A percentile compares a stretch with the other conserved stretches of the same genome.
phyloP scores from a whole-genome alignment of 2,329 filamentous ascomycete genomes.

The Orbilia ellipsospora region DNA sequence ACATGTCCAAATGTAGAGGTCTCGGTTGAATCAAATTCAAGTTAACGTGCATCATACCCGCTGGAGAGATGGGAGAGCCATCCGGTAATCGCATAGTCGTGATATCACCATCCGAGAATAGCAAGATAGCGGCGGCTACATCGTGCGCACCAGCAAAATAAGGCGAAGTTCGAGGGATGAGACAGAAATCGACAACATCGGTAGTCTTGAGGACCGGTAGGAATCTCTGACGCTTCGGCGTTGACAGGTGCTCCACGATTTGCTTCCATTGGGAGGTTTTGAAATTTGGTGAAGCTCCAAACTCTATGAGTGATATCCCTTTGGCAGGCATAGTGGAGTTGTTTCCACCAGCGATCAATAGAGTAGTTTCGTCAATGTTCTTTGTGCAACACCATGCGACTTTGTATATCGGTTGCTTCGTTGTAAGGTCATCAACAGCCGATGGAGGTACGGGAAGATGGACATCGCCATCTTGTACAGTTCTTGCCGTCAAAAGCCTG shows the following conservation, averaged over 20 bases:
- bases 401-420: constrained; percentile 79
- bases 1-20: constrained; percentile 77
- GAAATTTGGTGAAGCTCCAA: constrained; percentile 89
- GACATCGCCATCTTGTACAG: constrained; percentile 77
- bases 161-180: constrained; percentile 83
- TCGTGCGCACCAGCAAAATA: constrained; percentile 90
- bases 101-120: constrained; percentile 87
- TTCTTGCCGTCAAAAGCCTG: constrained; percentile 83
- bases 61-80: constrained; percentile 88
- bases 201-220: constrained; percentile 81
- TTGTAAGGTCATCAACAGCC: constrained; percentile 67
- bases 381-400: constrained; percentile 93
- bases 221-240: constrained; percentile 76
- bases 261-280: constrained; percentile 90
- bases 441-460: constrained; percentile 69
- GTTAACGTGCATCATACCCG: constrained; percentile 89
- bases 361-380: constrained; percentile 90
- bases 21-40: constrained; percentile 92
- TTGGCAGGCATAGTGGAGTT: constrained; percentile 74
- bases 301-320: constrained; percentile 86
- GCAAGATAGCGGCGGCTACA: constrained; percentile 82
- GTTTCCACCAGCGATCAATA: constrained; percentile 86
- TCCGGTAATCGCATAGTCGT: constrained; percentile 91
- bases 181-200: constrained; percentile 80
- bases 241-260: constrained; percentile 80